Evolutionary conservation across 352 stramenopile species (phyloP).

Genomic region (Blastocystis hominis): DNA sequence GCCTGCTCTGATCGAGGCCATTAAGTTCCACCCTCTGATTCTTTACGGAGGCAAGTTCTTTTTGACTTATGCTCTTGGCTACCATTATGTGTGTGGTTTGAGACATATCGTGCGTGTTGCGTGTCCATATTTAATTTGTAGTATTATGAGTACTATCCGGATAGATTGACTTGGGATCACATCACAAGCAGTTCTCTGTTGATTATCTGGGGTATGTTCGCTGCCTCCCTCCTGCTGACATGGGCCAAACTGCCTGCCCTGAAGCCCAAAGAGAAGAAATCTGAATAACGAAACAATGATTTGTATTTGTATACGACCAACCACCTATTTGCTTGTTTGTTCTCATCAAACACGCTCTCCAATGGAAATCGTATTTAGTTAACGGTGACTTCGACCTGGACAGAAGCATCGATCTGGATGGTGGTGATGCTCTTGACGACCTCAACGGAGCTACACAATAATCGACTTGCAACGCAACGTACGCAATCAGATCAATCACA

Average conservation of each 20-base stretch:
- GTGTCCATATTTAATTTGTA: not conserved
- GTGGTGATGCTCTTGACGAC: slow-evolving; percentile 98
- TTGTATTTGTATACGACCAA: not conserved
- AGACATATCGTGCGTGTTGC: slow-evolving; percentile 31
- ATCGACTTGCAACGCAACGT: not conserved
- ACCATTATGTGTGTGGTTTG: slow-evolving; percentile 51
- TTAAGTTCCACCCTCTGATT: slow-evolving; percentile 52
- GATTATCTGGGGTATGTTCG: slow-evolving; percentile 54
- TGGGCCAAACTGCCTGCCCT: slow-evolving; percentile 38
- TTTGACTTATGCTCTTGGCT: slow-evolving; percentile 51
- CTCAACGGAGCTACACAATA: slow-evolving; percentile 73
- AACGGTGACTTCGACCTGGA: slow-evolving; percentile 47
- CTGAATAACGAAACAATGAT: slow-evolving; percentile 8
- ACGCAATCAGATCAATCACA: slow-evolving; percentile 93
- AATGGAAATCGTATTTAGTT: slow-evolving; percentile 7
- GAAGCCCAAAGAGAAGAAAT: slow-evolving; percentile 48
- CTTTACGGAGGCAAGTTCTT: slow-evolving; percentile 58
- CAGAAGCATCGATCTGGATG: slow-evolving; percentile 67
- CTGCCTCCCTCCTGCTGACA: slow-evolving; percentile 18
- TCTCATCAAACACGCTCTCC: not conserved
- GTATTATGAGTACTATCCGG: slow-evolving; percentile 57
- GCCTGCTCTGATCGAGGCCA: slow-evolving; percentile 37
- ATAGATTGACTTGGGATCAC: slow-evolving; percentile 57
- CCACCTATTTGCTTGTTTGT: not conserved
- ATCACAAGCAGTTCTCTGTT: slow-evolving; percentile 46